Base-by-base conservation (phyloP, 2,329 filamentous ascomycete species). In the Trichoderma sp. region DNA sequence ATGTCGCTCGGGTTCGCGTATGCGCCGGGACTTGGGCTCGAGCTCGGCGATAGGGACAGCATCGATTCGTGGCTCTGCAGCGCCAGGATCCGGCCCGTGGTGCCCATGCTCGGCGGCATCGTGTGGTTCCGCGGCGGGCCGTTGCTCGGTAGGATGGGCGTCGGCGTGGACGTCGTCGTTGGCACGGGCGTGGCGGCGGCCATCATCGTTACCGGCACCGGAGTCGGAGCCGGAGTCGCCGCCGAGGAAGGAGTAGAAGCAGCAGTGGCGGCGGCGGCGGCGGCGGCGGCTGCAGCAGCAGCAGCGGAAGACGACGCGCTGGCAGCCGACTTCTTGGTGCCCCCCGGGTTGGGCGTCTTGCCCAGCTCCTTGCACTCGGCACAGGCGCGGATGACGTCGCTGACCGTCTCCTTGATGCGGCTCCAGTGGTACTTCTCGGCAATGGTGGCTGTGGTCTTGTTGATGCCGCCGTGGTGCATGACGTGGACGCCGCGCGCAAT, bases 361-460 rank as follows among this genome's bases (percentile, higher is more conserved):
- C 87, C 84, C 44, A 86, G 80, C 72, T 96, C 92, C 78, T 94
- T 96, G 80, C 94, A 98, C 74, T 96, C 89, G 7, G 85, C 80
- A 77, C 95, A 99, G 72, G 95, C 94, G 71, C 91, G 90, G 77
- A 98, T 97, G 71, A 97, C 93, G 75, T 94, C 89, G 75, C 90
- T 95, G 67, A 97, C 95, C 0, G 94, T 98, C 78, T 97, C 93
- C 77, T 98, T 99, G 80, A 98, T 98, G 67, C 94, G 87, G 55
- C 96, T 93, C 95, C 95, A 99, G 78, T 98, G 95, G 75, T 94
- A 97, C 73, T 90, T 90, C 74, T 97, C 92, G 12, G 94, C 92
- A 72, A 99, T 97, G 21, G 88, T 90, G 21, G 94, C 93, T 1
- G 94, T 98, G 0, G 94, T 98, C 81, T 97, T 97, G 82, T 99